Conservation (phyloP, 441 rosid genomes). For the Eutrema salsugineum region DNA sequence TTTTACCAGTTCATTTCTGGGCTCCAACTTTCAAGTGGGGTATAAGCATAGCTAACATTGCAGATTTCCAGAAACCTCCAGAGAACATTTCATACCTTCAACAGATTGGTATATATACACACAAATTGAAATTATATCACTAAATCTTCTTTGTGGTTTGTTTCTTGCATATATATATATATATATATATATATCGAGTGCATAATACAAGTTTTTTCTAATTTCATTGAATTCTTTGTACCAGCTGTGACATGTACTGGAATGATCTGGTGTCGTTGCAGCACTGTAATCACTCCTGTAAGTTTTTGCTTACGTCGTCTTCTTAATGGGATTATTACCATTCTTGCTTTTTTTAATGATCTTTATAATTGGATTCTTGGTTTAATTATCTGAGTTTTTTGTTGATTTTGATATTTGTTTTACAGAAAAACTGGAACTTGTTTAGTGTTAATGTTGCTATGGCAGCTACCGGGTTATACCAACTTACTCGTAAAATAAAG, state of each 20-base stretch:
- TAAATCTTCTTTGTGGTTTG: not conserved
- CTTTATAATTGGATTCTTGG: not conserved
- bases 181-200: too few species aligned
- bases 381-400: not conserved
- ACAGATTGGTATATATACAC: slow-evolving; percentile 57
- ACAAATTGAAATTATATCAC: too few species aligned
- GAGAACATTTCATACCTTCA: slow-evolving; percentile 91
- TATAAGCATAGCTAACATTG: slow-evolving; percentile 82
- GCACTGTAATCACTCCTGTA: slow-evolving; percentile 85
- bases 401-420: slow-evolving; percentile 8
- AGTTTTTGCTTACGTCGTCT: slow-evolving; percentile 27
- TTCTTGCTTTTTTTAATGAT: not conserved
- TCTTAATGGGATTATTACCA: not conserved
- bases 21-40: slow-evolving; percentile 98
- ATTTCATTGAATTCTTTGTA: not conserved
- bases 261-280: slow-evolving; percentile 88
- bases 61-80: slow-evolving; percentile 81
- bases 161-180: not conserved
- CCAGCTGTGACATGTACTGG: slow-evolving; percentile 88
- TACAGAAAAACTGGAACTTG: slow-evolving; percentile 96
- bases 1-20: slow-evolving; percentile 79
- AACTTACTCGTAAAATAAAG: slow-evolving; percentile 77
- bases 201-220: not conserved
- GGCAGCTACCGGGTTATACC: slow-evolving; percentile 88
- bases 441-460: slow-evolving; percentile 81